phyloP scores from a whole-genome alignment of 768 basidiomycete genomes.

The Hysterangium stoloniferum region DNA sequence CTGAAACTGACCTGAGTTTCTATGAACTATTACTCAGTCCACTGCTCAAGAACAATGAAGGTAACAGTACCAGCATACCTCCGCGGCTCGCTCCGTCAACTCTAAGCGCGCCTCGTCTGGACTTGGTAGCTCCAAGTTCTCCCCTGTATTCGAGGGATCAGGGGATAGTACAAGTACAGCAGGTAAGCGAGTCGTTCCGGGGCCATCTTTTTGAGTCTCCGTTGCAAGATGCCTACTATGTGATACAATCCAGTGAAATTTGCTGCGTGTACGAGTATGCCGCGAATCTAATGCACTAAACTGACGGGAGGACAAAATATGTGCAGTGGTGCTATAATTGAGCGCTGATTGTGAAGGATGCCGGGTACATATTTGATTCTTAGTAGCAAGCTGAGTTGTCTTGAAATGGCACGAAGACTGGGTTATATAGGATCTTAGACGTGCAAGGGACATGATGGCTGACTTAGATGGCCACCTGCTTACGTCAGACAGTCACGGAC shows the following conservation, averaged over 20 bases:
- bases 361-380: too few species aligned
- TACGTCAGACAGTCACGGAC: too few species aligned
- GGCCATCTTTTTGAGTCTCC: not conserved
- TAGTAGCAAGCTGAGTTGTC: too few species aligned
- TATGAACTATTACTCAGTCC: conserved; percentile 23
- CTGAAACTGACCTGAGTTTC: conserved; percentile 72
- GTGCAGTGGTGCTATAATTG: too few species aligned
- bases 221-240: not conserved
- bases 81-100: conserved; percentile 69
- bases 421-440: too few species aligned
- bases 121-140: conserved; percentile 49
- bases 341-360: too few species aligned
- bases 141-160: not conserved
- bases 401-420: too few species aligned
- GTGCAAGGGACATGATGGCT: too few species aligned
- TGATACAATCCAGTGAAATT: not conserved
- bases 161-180: conserved; percentile 1
- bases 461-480: too few species aligned
- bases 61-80: conserved; percentile 36
- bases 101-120: conserved; percentile 44
- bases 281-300: too few species aligned
- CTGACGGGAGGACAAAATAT: too few species aligned
- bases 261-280: not conserved
- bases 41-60: not conserved
- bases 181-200: not conserved